Evolutionary conservation across 2,329 filamentous ascomycete genomes (phyloP).

Genomic region (Coniochaeta pulveracea): DNA sequence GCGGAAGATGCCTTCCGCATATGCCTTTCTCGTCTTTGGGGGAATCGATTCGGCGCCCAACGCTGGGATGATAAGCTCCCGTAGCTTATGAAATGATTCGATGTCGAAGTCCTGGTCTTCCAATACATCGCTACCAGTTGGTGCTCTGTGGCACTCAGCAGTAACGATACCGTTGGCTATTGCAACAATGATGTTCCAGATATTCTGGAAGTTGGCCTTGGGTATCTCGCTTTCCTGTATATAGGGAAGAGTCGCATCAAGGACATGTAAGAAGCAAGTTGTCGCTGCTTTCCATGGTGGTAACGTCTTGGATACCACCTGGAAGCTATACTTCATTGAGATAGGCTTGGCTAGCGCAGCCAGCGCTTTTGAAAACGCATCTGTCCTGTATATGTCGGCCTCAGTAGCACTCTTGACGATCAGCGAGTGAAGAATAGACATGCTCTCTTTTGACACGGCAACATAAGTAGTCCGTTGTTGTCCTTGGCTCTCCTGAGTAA

Average conservation of each 20-base stretch:
- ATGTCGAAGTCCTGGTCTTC: constrained; percentile 78
- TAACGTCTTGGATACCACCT: constrained; percentile 56
- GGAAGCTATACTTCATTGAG: constrained; percentile 68
- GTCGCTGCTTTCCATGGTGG: constrained; percentile 76
- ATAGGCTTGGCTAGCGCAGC: constrained; percentile 60
- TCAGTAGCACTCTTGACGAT: constrained; percentile 48
- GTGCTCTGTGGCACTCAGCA: constrained; percentile 43
- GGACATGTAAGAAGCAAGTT: constrained; percentile 53
- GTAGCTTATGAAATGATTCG: constrained; percentile 55
- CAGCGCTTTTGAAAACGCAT: constrained; percentile 54
- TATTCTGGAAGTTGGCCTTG: constrained; percentile 34
- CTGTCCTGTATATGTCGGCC: constrained; percentile 57
- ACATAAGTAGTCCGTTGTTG: constrained; percentile 72
- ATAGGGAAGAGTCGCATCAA: constrained; percentile 54
- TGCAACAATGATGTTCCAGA: constrained; percentile 61
- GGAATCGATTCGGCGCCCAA: constrained; percentile 57
- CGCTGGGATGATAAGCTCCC: constrained; percentile 60
- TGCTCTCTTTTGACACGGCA: constrained; percentile 75
- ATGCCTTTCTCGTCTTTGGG: constrained; percentile 55
- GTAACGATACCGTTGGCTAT: constrained; percentile 59
- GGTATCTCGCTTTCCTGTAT: constrained; percentile 37
- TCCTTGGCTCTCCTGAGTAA: constrained; percentile 29
- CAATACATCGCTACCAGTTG: constrained; percentile 35
- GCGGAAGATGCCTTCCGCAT: constrained; percentile 66
- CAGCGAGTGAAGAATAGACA: constrained; percentile 55